These are phyloP conservation scores for Quercus lobata DNA, from an alignment of 331 rosid species.

Conservation along the genomic window DNA sequence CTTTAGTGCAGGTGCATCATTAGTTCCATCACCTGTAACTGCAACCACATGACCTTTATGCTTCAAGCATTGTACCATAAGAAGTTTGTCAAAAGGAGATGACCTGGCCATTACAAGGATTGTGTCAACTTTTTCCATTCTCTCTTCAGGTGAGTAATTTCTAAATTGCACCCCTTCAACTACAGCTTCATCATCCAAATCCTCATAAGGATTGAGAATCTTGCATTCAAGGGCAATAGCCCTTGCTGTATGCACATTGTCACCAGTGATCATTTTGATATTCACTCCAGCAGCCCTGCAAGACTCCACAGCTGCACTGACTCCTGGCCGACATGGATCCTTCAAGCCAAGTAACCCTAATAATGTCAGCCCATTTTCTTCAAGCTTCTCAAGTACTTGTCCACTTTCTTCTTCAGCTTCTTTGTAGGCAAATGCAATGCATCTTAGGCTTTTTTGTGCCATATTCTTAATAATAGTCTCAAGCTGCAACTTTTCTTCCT, in stretches of 20 bases:
- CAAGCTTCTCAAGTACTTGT: slow-evolving; percentile 11
- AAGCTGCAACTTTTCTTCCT: slow-evolving; percentile 4
- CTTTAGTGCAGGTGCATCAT: slow-evolving; percentile 40
- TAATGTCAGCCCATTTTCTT: slow-evolving; percentile 24
- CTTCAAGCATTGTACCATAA: slow-evolving; percentile 44
- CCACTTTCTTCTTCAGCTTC: background rate
- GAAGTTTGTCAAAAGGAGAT: slow-evolving; percentile 35
- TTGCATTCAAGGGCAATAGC: slow-evolving; percentile 41
- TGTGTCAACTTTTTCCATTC: slow-evolving; percentile 15
- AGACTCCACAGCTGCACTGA: slow-evolving; percentile 29
- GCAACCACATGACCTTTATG: slow-evolving; percentile 42
- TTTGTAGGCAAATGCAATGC: slow-evolving; percentile 40
- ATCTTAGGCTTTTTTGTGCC: slow-evolving; percentile 42
- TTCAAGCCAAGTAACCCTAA: slow-evolving; percentile 32
- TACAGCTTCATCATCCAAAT: slow-evolving; percentile 8
- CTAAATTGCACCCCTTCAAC: slow-evolving; percentile 37
- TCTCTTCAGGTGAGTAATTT: slow-evolving; percentile 34
- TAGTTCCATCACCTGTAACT: slow-evolving; percentile 46
- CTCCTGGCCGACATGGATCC: slow-evolving; percentile 36
- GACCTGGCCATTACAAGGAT: slow-evolving; percentile 43
- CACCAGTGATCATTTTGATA: slow-evolving; percentile 40
- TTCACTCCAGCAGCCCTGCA: slow-evolving; percentile 41
- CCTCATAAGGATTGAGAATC: slow-evolving; percentile 16
- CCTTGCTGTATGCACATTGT: slow-evolving; percentile 38
- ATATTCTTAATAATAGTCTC: slow-evolving; percentile 25